Base-by-base conservation (phyloP, 176 grass and related monocot species). In the Guadua angustifolia region DNA sequence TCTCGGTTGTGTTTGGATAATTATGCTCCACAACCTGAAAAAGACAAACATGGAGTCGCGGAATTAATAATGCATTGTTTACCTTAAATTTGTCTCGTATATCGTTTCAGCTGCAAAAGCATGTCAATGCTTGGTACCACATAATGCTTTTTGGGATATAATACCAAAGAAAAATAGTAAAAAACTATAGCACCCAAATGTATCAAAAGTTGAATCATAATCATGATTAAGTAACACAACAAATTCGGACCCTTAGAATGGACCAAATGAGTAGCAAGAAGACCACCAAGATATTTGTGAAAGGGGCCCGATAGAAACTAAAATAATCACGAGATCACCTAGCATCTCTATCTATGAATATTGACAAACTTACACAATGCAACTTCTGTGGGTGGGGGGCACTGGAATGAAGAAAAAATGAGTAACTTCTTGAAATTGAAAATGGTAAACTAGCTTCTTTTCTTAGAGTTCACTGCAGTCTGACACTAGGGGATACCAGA, bases 1-100 rank as follows among this genome's bases (percentile, higher is more conserved):
- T 91, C 77, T 99, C 97, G 6, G 93, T 94, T 33, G 93, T 99
- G 82, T 99, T 94, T 69, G 93, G 97, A 84, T 91, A 75, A 82
- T 96, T 89, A 80, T 96, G 74, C 82, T 94, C 91, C 79, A 96
- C 77, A 57, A 88, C 93, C 97, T 99, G 94, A 85, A 86, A 73
- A 73, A 88, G 58, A 73, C 38, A 75, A 59, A 76, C 69, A 84
- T 75, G 44, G 46, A 71, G 60, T 79, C 17, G 87, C 58, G 74
- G 14, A 68, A 86, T 15, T 66, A 45, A 66, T 16, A 81, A 24
- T 40, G 13, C 12, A 43, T 15, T 35, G 46, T 55, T 64, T 49
- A 39, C 72, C 50, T 69, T 72, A 66, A 18, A 69, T 29, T 2
- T 1, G 12, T 86, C 8, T 19, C 55, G 26, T 32, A 11, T 33